Evolutionary conservation across 1,139 yeast genomes (phyloP).

Genomic region (Kodamaea alishanica): DNA sequence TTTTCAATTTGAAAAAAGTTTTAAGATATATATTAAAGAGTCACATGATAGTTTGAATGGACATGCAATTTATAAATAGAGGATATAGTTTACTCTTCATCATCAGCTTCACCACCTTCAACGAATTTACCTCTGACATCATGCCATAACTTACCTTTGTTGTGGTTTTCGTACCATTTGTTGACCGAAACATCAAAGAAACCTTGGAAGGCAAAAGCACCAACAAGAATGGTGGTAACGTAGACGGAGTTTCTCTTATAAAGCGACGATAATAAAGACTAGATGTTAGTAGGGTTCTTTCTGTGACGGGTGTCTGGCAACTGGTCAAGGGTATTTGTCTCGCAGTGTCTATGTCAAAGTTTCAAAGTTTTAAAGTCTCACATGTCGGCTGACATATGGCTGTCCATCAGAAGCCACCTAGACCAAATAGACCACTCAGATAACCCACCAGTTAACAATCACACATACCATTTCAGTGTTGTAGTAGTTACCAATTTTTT

Average conservation of each 20-base stretch:
- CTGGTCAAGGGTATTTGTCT: too few relatives aligned
- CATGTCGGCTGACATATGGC: too few relatives aligned
- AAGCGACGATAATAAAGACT: conserved; percentile 27
- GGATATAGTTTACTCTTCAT: conserved; percentile 36
- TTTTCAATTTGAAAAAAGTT: too few relatives aligned
- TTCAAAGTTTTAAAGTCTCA: too few relatives aligned
- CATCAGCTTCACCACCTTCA: conserved; percentile 58
- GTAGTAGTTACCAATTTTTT: conserved; percentile 4
- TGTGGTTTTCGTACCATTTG: conserved; percentile 79
- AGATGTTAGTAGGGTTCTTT: conserved; percentile 12
- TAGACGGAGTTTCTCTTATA: conserved; percentile 92
- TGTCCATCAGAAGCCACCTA: too few relatives aligned
- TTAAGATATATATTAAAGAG: too few relatives aligned
- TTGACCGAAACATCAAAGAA: conserved; percentile 78
- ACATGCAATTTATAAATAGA: conserved; percentile 4
- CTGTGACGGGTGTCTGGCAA: not conserved
- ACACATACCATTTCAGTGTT: conserved; percentile 1
- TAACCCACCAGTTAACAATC: not conserved
- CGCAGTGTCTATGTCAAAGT: too few relatives aligned
- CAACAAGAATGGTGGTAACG: conserved; percentile 80
- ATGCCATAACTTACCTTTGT: conserved; percentile 96
- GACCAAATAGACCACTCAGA: too few relatives aligned
- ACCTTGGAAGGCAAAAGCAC: conserved; percentile 88
- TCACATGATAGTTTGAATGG: not conserved
- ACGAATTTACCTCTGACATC: conserved; percentile 72